Evolutionary conservation across 768 basidiomycete genomes (phyloP), one percentile per base, ranked within the genome.

Genomic region (Boletales sp.): DNA sequence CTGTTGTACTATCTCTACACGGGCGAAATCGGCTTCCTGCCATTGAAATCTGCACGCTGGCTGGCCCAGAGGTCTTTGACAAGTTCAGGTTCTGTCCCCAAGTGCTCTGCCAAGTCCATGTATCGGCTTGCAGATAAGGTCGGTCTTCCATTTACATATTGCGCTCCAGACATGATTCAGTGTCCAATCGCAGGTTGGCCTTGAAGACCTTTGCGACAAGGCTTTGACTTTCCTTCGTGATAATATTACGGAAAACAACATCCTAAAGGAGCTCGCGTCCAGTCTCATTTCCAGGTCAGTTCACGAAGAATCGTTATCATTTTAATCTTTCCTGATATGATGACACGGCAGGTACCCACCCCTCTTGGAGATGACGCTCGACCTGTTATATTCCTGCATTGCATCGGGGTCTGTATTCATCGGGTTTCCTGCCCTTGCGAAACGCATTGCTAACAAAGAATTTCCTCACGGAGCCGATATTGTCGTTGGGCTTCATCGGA

Each of bases 41-140:
- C 68, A 5, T 63, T 73, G 18, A 63, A 53, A 15, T 68, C 64
- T 6, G 47, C 56, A 14, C 9, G 50, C 40, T 18, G 34, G 27
- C 11, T 39, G 49, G 18, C 17, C 37, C 2, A 3, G n/a, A 2
- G 42, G 31, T 34, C 42, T 10, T 55, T 38, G 8, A 21, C 17
- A 3, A 35, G 40, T 11, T 18, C 43, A 12, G 10, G 36, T 2
- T 45, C 56, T 6, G 40, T 32, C 7, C 49, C 54, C 8, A 43
- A 30, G 15, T 74, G 73, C 38, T 76, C 74, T 4, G 70, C 74
- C 0, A 76, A 76, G 46, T 75, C 73, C 0, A 75, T 76, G 69
- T 76, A 73, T 49, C 68, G 72, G 12, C 58, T 76, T 9, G 73
- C 74, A 4, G 54, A 57, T 21, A 74, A 74, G 64, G 74, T 34